Percentiles rank a stretch among this genome's conserved stretches.
Conservation (phyloP, 129 eudicot species). For the Chrysanthemum lavandulifolium region DNA sequence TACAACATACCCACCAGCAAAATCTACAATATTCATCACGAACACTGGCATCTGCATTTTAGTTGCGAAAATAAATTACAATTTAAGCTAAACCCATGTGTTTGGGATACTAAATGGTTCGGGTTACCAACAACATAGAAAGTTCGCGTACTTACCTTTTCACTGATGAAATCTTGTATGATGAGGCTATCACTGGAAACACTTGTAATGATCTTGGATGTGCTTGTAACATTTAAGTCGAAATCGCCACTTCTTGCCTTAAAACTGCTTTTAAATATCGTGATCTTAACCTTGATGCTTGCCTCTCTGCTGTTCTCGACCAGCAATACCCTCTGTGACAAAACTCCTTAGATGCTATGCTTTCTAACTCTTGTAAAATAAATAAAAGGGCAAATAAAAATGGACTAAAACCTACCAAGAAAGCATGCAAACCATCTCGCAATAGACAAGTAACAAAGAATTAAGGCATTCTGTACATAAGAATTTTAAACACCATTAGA, state of each 20-base stretch:
- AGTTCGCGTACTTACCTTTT: conserved; percentile 42
- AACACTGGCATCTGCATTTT: conserved; percentile 42
- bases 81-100: too few species aligned
- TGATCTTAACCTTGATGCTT: conserved; percentile 53
- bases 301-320: conserved; percentile 74
- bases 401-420: conserved; percentile 42
- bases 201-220: conserved; percentile 52
- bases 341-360: too few species aligned
- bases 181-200: conserved; percentile 58
- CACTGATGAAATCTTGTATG: conserved; percentile 65
- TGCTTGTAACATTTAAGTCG: conserved; percentile 53
- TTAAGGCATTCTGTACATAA: conserved; percentile 47
- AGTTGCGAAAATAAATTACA: background rate
- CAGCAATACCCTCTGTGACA: conserved; percentile 60
- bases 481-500: background rate
- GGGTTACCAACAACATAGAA: background rate
- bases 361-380: background rate
- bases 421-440: conserved; percentile 61
- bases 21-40: conserved; percentile 36
- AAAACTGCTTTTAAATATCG: conserved; percentile 63
- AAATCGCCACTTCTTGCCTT: conserved; percentile 67
- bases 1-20: conserved; percentile 37
- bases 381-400: too few species aligned
- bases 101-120: background rate
- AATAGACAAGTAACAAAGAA: conserved; percentile 58